Evolutionary conservation across 1,284 basidiomycete species (phyloP).

Genomic region (Ustilago loliicola): DNA sequence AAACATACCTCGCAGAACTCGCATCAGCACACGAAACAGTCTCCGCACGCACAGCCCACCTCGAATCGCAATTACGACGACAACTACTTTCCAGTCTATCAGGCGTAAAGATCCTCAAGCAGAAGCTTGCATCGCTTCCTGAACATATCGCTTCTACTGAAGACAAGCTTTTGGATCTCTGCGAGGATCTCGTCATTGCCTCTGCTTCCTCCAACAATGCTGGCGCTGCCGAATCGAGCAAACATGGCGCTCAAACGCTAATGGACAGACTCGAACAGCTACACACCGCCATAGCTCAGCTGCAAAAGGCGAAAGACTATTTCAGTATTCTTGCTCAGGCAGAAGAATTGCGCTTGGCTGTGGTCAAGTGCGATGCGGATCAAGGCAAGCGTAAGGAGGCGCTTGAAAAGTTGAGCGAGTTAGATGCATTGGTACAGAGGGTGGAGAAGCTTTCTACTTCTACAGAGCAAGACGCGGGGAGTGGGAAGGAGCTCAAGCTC

Average conservation of each 20-base stretch:
- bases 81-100: slow-evolving; percentile 38
- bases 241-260: slow-evolving; percentile 20
- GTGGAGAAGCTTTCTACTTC: slow-evolving; percentile 27
- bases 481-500: slow-evolving; percentile 18
- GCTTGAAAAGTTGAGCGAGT: slow-evolving; percentile 23
- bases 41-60: slow-evolving; percentile 16
- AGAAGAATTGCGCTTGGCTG: slow-evolving; percentile 43
- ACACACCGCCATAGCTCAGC: slow-evolving; percentile 39
- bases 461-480: background rate
- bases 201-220: background rate
- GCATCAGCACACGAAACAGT: slow-evolving; percentile 23
- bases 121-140: slow-evolving; percentile 34
- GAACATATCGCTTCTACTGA: slow-evolving; percentile 46
- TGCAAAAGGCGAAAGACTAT: slow-evolving; percentile 50
- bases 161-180: slow-evolving; percentile 50
- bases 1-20: slow-evolving; percentile 38
- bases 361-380: slow-evolving; percentile 19
- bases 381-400: slow-evolving; percentile 5
- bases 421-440: slow-evolving; percentile 35
- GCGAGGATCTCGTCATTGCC: slow-evolving; percentile 41
- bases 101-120: slow-evolving; percentile 34
- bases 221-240: slow-evolving; percentile 20
- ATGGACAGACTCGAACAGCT: slow-evolving; percentile 39
- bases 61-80: slow-evolving; percentile 34
- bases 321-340: slow-evolving; percentile 54